phyloP scores from a whole-genome alignment of 805 yeast genomes.

The Ogataea pignaliae region DNA sequence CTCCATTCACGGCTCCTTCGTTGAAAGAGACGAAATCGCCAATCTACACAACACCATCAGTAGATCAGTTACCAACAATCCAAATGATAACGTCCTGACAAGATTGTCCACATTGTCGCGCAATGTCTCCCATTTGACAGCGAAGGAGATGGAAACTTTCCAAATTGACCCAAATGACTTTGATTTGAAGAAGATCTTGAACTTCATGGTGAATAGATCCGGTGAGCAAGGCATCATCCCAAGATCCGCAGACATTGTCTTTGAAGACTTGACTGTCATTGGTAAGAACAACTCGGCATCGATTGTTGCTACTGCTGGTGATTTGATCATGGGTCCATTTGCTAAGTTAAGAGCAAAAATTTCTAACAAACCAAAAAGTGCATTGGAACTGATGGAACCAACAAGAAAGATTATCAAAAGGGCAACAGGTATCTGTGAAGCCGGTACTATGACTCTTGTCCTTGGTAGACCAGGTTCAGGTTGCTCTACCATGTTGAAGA shows the following conservation, averaged over 20 bases:
- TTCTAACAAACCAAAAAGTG: slow-evolving; percentile 3
- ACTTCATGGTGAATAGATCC: slow-evolving; percentile 34
- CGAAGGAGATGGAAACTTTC: slow-evolving; percentile 16
- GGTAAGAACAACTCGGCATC: slow-evolving; percentile 27
- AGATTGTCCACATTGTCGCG: slow-evolving; percentile 15
- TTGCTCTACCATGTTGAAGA: slow-evolving; percentile 50
- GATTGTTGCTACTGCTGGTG: slow-evolving; percentile 34
- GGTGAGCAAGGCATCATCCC: slow-evolving; percentile 39
- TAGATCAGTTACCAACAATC: slow-evolving; percentile 6
- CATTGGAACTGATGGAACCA: slow-evolving; percentile 9
- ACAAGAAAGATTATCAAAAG: slow-evolving; percentile 20
- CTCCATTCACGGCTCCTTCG: too few relatives aligned
- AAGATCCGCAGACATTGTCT: slow-evolving; percentile 35
- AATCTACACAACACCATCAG: slow-evolving; percentile 8
- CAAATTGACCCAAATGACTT: slow-evolving; percentile 28
- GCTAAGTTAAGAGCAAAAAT: not conserved
- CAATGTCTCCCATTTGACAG: slow-evolving; percentile 16
- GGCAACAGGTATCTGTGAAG: slow-evolving; percentile 26
- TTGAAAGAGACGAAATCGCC: not conserved
- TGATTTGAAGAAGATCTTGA: slow-evolving; percentile 34
- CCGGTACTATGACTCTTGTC: slow-evolving; percentile 53
- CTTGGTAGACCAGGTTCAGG: slow-evolving; percentile 62
- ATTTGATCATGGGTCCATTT: slow-evolving; percentile 26
- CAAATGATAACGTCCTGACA: slow-evolving; percentile 14
- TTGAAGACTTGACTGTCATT: slow-evolving; percentile 34